Base-by-base conservation (phyloP, 2,329 filamentous ascomycete genomes). In the Didymella pinodella region DNA sequence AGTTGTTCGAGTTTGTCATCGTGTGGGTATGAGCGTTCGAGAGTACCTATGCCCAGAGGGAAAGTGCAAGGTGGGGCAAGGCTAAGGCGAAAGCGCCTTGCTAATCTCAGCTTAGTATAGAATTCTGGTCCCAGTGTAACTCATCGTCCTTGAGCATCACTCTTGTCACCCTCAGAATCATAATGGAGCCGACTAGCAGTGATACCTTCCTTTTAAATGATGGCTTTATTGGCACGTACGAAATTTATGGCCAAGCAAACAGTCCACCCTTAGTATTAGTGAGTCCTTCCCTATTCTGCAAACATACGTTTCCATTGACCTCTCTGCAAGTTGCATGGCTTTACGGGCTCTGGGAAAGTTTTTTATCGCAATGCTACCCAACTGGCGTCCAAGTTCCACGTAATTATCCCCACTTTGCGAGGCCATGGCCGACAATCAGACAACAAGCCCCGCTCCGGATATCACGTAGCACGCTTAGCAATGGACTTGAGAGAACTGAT, bases 391-490 rank as follows among this genome's bases (percentile, higher is more conserved):
- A 36, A 49, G 7, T 55, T 57, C 11, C 49, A 54, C 48, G 62
- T 69, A 5, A 50, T 71, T 2, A 59, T 65, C 0, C 69, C 65
- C 7, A 66, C 71, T 41, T 41, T 72, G 5, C 69, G 71, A 7
- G 71, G 70, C 2, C 71, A 74, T 48, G 71, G 71, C 22, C 7
- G 4, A 29, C 36, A 48, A 11, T 72, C 69, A 4, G 65, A 54
- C 4, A 72, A 73, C 3, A 71, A 73, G 40, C 64, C 70, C 7
- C 60, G 53, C 32, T 60, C 65, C 20, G 71, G 71, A 0, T 73
- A 67, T 34, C 70, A 74, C 38, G 70, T 74, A 16, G 61, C 69
- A 3, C 66, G 71, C 8, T 56, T 74, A 1, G 70, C 70, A 0
- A 48, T 72, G 48, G 71, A 74, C 46, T 47, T 74, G 40, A 57